phyloP scores from a whole-genome alignment of 352 stramenopile species.

The Phytophthora cactorum region DNA sequence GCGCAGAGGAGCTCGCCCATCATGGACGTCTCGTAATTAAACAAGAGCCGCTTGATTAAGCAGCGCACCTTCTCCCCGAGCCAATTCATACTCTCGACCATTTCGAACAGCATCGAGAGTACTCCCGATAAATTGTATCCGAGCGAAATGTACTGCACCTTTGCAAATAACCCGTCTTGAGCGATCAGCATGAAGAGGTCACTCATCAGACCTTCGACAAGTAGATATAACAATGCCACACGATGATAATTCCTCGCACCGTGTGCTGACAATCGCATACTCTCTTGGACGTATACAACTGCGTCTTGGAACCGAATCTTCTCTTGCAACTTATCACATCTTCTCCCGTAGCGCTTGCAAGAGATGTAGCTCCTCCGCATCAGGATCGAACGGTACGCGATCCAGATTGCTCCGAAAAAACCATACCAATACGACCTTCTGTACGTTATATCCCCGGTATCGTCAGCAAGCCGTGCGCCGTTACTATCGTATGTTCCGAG shows the following conservation, averaged over 20 bases:
- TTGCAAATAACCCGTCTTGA: constrained; percentile 21
- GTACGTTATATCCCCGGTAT: constrained; percentile 18
- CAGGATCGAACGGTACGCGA: constrained; percentile 16
- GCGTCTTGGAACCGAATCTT: constrained; percentile 14
- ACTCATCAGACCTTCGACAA: constrained; percentile 21
- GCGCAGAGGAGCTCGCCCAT: constrained; percentile 12
- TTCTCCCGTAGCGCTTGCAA: constrained; percentile 16
- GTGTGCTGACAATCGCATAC: constrained; percentile 15
- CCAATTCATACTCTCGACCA: constrained; percentile 27
- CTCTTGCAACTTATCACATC: constrained; percentile 17
- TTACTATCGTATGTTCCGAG: constrained; percentile 23
- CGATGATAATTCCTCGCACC: constrained; percentile 26
- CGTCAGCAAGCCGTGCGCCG: constrained; percentile 6
- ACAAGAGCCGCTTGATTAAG: constrained; percentile 23
- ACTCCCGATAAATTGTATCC: constrained; percentile 26
- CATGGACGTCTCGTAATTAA: constrained; percentile 25
- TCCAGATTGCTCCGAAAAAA: constrained; percentile 19
- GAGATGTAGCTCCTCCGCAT: constrained; percentile 22
- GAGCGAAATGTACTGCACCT: constrained; percentile 29
- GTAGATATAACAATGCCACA: constrained; percentile 7
- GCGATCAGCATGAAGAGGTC: constrained; percentile 20
- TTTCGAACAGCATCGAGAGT: constrained; percentile 28
- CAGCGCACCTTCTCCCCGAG: constrained; percentile 9
- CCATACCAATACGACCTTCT: constrained; percentile 21
- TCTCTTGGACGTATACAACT: constrained; percentile 27